Evolutionary conservation across 2,329 filamentous ascomycete species (phyloP).

Genomic region (Xenoacremonium recifei): DNA sequence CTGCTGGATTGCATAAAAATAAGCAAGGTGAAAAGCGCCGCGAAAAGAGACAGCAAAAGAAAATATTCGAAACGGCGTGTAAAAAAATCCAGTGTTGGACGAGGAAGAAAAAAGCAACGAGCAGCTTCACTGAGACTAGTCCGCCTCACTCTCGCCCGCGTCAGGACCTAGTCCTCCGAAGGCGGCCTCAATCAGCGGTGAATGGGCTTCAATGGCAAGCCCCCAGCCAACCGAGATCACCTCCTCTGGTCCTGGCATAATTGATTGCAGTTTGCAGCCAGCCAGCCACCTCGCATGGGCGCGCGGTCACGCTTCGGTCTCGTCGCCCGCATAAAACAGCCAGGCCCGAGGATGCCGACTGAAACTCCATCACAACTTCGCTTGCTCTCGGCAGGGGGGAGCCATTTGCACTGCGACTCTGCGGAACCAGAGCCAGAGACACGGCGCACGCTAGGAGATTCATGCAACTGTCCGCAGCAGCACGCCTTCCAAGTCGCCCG

Average conservation of each 20-base stretch:
- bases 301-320: slow-evolving; percentile 13
- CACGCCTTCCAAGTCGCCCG: background rate
- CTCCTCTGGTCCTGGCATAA: slow-evolving; percentile 5
- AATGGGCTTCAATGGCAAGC: slow-evolving; percentile 12
- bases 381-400: too few relatives aligned
- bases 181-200: slow-evolving; percentile 13
- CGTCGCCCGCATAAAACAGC: background rate
- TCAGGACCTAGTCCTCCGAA: slow-evolving; percentile 2
- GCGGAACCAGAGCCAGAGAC: slow-evolving; percentile 4
- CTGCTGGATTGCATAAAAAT: slow-evolving; percentile 1
- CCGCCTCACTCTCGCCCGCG: slow-evolving; percentile 10
- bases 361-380: slow-evolving; percentile 5
- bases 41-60: slow-evolving; percentile 14
- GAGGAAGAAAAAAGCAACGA: slow-evolving; percentile 1
- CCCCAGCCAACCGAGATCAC: slow-evolving; percentile 6
- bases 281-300: slow-evolving; percentile 8
- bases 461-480: slow-evolving; percentile 3
- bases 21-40: slow-evolving; percentile 6
- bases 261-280: too few relatives aligned
- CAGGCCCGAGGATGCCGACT: slow-evolving; percentile 15
- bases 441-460: slow-evolving; percentile 8
- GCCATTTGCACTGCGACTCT: too few relatives aligned
- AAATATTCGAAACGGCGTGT: background rate
- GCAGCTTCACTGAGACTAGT: slow-evolving; percentile 1
- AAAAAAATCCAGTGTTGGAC: too few relatives aligned